These are phyloP conservation scores for Colletotrichum tanaceti DNA, from an alignment of 2,329 filamentous ascomycete genomes.

Conservation along the genomic window DNA sequence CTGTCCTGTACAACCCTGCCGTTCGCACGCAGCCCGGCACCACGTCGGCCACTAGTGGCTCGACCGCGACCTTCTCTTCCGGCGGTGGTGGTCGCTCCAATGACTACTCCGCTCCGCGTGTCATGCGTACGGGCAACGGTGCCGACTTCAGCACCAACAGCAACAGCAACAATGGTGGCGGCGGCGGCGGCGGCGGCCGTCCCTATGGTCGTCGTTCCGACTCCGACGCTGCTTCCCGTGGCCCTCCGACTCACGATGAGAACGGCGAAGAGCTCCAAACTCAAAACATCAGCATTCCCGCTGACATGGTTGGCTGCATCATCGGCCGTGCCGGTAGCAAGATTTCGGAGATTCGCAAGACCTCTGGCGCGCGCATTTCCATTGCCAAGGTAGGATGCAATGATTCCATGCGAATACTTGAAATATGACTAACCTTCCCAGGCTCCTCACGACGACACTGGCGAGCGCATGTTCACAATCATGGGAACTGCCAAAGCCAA, in stretches of 20 bases:
- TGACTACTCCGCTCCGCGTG: constrained; percentile 74
- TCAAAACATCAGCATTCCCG: constrained; percentile 99
- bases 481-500: constrained; percentile 95
- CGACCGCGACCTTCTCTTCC: constrained; percentile 52
- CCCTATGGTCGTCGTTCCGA: constrained; percentile 83
- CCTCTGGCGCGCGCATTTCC: constrained; percentile 94
- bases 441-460: constrained; percentile 95
- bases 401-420: neutral
- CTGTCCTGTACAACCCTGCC: constrained; percentile 96
- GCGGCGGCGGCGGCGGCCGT: constrained; percentile 67
- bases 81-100: constrained; percentile 56
- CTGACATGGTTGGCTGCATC: constrained; percentile 99
- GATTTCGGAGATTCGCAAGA: constrained; percentile 98
- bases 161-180: constrained; percentile 46
- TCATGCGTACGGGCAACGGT: constrained; percentile 95
- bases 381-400: constrained; percentile 81
- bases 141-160: constrained; percentile 79
- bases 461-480: constrained; percentile 99
- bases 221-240: constrained; percentile 82
- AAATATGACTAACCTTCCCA: constrained; percentile 47
- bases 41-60: constrained; percentile 50
- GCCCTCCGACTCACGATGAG: constrained; percentile 89
- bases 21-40: constrained; percentile 82
- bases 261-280: constrained; percentile 98
- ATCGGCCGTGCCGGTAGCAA: constrained; percentile 95